phyloP scores from a whole-genome alignment of 345 rosid species.

The Angophora floribunda region DNA sequence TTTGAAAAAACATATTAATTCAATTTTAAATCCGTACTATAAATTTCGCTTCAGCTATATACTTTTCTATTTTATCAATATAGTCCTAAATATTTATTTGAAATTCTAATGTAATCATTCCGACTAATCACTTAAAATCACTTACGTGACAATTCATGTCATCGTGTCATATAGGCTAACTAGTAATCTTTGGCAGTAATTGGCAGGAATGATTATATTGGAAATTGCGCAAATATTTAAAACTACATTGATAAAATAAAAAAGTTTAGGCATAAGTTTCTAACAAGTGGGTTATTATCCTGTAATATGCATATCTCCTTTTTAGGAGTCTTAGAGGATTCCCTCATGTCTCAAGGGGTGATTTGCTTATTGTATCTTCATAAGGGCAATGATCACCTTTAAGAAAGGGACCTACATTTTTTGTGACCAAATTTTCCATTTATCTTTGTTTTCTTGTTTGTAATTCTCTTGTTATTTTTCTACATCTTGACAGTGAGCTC shows the following conservation, averaged over 20 bases:
- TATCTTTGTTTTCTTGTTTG: neutral
- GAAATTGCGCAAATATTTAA: too few relatives aligned
- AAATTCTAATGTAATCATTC: neutral
- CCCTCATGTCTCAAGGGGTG: neutral
- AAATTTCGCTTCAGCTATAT: too few relatives aligned
- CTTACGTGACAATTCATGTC: fast-evolving
- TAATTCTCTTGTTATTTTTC: neutral
- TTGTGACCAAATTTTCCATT: neutral
- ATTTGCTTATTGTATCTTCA: neutral
- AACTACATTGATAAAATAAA: neutral
- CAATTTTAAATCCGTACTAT: too few relatives aligned
- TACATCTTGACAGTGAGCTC: neutral
- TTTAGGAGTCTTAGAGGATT: neutral
- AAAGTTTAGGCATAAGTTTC: neutral
- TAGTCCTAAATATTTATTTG: neutral
- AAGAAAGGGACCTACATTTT: neutral
- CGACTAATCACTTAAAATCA: fast-evolving
- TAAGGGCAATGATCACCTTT: neutral
- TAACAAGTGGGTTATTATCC: neutral
- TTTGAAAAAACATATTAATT: too few relatives aligned
- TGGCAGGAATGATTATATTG: too few relatives aligned
- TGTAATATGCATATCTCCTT: neutral
- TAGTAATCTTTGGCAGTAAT: fast-evolving
- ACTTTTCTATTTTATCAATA: neutral
- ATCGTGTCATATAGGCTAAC: fast-evolving